Conservation (phyloP, 2,329 filamentous ascomycete genomes). For the Hymenotorrendiella dingleyae region DNA sequence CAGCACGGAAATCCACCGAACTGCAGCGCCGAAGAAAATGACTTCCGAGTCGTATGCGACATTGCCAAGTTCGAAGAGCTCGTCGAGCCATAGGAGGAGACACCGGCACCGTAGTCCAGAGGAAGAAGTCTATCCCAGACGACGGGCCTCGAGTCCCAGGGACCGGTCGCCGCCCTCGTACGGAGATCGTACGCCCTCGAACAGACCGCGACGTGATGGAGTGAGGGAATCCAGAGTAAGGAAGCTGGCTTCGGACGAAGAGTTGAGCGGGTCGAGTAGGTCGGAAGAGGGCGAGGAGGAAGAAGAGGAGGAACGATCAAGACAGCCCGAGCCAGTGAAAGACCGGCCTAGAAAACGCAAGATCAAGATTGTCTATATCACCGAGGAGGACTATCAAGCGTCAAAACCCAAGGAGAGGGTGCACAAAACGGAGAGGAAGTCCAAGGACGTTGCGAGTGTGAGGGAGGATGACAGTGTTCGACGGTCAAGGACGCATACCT, state of each 20-base stretch:
- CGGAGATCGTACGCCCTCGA: conserved; percentile 18
- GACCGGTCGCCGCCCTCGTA: conserved; percentile 14
- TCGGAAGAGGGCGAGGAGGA: conserved; percentile 9
- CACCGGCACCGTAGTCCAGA: conserved; percentile 15
- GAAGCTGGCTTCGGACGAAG: conserved; percentile 17
- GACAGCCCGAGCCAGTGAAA: conserved; percentile 8
- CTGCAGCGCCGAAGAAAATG: conserved; percentile 18
- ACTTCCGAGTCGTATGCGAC: conserved; percentile 24
- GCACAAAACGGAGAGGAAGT: conserved; percentile 10
- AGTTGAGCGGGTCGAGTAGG: conserved; percentile 22
- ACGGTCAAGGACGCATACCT: conserved; percentile 16
- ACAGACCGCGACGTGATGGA: conserved; percentile 10
- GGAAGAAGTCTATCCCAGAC: conserved; percentile 17
- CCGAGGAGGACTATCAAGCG: conserved; percentile 16
- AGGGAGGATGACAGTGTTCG: conserved; percentile 14
- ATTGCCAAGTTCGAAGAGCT: conserved; percentile 14
- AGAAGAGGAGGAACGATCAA: background rate
- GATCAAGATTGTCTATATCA: conserved; percentile 23
- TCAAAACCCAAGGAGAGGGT: conserved; percentile 14
- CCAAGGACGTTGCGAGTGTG: conserved; percentile 2
- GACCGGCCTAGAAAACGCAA: conserved; percentile 20
- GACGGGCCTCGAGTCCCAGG: conserved; percentile 15
- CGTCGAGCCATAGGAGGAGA: conserved; percentile 19
- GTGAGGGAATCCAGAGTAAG: conserved; percentile 17
- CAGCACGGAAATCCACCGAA: conserved; percentile 11